Base-by-base conservation (phyloP, 106 monocot genomes). In the Agapanthus africanus region DNA sequence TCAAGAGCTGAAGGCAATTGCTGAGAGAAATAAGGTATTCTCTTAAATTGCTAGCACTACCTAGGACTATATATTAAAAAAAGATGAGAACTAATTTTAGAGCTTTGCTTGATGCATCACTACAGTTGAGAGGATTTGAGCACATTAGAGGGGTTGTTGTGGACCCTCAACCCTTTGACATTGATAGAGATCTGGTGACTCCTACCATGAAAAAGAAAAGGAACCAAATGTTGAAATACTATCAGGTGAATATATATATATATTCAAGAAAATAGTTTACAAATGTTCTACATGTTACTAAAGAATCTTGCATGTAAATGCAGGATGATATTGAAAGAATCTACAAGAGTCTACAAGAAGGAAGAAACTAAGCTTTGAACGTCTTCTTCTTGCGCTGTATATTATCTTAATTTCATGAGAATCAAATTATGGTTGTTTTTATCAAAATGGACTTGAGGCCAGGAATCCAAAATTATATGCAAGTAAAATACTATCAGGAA, bases 171-270 rank as follows among this genome's bases (percentile, higher is more conserved):
- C 91, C 91, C 8, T 95, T 95, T 68, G 83, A 91, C 65, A 70
- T 91, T 21, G 91, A 91, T 71, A 81, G 88, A 54, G 91, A 83
- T 62, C 42, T 91, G 59, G 44, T 95, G 27, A 91, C 91, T 70
- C 85, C 95, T 34, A 95, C 91, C 21, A 83, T 95, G 85, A 95
- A 95, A 73, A 95, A 95, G 73, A 86, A 81, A 77, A 81, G 91
- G 70, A 27, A 69, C 35, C 79, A 91, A 44, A 65, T 90, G 87
- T 69, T 83, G 22, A 94, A 90, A 69, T 68, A 85, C 64, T 90
- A 94, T 68, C 80, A 94, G 94, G 94, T 94, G 46, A 64, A n/a
- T n/a, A n/a, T n/a, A n/a, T n/a, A n/a, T 6, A 46, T 67, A 39
- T 6, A 40, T 65, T 65, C 31, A n/a, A 36, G 35, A 32, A 65